Evolutionary conservation across 1,284 basidiomycete species (phyloP).

Genomic region (Ceratobasidium sp.): DNA sequence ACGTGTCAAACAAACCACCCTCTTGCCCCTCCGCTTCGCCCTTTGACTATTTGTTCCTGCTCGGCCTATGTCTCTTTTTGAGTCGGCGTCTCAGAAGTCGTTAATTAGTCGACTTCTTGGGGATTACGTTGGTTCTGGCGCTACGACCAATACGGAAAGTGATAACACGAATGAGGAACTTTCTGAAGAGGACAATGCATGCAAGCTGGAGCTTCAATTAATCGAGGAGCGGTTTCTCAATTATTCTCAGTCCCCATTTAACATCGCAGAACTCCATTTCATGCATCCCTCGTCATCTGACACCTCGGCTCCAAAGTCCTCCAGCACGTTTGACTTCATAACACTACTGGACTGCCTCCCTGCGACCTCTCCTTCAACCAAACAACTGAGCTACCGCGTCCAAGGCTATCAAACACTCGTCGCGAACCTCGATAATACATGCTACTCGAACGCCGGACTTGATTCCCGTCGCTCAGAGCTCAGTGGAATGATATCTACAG

Average conservation of each 20-base stretch:
- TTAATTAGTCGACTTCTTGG: no score
- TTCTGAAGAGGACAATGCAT: not conserved
- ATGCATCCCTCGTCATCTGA: no score
- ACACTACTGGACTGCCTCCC: conserved; percentile 3
- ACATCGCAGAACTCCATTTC: not conserved
- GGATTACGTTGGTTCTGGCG: no score
- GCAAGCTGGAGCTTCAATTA: not conserved
- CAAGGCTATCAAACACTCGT: not conserved
- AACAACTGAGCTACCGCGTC: not conserved
- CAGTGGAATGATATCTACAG: not conserved
- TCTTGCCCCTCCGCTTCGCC: no score
- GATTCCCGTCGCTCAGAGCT: not conserved
- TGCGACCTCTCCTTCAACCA: not conserved
- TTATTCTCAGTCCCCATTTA: not conserved
- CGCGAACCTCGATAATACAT: not conserved
- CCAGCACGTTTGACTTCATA: no score
- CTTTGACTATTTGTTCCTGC: no score
- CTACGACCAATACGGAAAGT: no score
- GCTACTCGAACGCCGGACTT: not conserved
- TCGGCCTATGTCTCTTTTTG: no score
- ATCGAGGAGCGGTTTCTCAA: not conserved
- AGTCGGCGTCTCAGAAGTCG: no score
- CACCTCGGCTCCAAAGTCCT: no score
- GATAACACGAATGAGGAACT: no score
- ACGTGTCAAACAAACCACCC: no score